Percentiles rank a stretch among this genome's conserved stretches.
Evolutionary conservation across 495 filamentous ascomycete genomes (phyloP).

Genomic region (Penicillium mononematosum): DNA sequence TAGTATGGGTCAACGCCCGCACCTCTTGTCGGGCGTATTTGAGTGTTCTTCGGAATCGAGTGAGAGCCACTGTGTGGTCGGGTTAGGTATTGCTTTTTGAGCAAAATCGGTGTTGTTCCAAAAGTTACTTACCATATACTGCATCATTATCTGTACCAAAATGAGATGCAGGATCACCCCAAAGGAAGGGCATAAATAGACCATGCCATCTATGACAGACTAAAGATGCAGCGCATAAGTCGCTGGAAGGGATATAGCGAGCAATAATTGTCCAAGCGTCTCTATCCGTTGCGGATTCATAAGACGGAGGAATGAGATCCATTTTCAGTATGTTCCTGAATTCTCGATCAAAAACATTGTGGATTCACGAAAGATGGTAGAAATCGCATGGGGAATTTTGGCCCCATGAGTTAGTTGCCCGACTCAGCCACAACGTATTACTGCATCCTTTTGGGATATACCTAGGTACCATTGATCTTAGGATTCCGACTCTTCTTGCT

Average conservation of each 20-base stretch:
- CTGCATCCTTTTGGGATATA: not conserved
- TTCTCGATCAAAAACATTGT: not conserved
- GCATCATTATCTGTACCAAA: slow-evolving; percentile 63
- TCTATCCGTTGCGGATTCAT: slow-evolving; percentile 55
- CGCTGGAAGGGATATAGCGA: slow-evolving; percentile 56
- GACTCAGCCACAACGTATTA: slow-evolving; percentile 15
- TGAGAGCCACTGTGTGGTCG: slow-evolving; percentile 53
- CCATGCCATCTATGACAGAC: slow-evolving; percentile 59
- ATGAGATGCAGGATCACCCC: slow-evolving; percentile 65
- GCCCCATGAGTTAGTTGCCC: slow-evolving; percentile 12
- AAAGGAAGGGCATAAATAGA: slow-evolving; percentile 60
- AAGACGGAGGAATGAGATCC: slow-evolving; percentile 60
- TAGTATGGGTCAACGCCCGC: slow-evolving; percentile 58
- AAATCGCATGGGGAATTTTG: not conserved
- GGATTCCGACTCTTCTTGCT: not conserved
- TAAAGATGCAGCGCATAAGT: slow-evolving; percentile 58
- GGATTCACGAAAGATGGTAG: slow-evolving; percentile 1
- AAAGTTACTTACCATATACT: slow-evolving; percentile 51
- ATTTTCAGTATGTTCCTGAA: slow-evolving; percentile 23
- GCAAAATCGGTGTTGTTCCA: not conserved
- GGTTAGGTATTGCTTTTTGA: slow-evolving; percentile 2
- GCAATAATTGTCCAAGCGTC: slow-evolving; percentile 63
- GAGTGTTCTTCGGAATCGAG: slow-evolving; percentile 60
- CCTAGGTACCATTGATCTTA: too few species aligned
- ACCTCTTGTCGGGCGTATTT: slow-evolving; percentile 54